Evolutionary conservation across 306 rosid species (phyloP).

Genomic region (Gastrolobium bilobum): DNA sequence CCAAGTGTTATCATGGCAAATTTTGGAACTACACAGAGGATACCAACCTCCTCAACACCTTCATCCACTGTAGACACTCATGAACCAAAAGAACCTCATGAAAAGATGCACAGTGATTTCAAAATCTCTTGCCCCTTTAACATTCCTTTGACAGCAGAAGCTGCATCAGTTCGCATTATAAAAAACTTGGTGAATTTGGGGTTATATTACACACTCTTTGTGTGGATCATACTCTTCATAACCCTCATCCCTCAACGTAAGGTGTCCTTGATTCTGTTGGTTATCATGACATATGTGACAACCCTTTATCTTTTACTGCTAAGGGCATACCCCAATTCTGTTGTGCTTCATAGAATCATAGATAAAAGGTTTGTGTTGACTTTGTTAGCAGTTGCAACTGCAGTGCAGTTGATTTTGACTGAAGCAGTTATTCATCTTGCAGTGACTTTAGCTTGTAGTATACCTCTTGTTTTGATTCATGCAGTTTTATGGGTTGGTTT

Average conservation of each 20-base stretch:
- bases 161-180: slow-evolving; percentile 54
- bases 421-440: slow-evolving; percentile 62
- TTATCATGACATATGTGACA: slow-evolving; percentile 62
- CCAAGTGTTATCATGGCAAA: slow-evolving; percentile 56
- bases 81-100: slow-evolving; percentile 52
- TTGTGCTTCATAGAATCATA: slow-evolving; percentile 54
- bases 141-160: slow-evolving; percentile 65
- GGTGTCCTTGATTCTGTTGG: slow-evolving; percentile 60
- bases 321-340: slow-evolving; percentile 58
- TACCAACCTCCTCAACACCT: slow-evolving; percentile 48
- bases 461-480: slow-evolving; percentile 67
- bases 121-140: slow-evolving; percentile 53
- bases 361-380: slow-evolving; percentile 56
- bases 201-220: slow-evolving; percentile 60
- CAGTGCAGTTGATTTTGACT: slow-evolving; percentile 59
- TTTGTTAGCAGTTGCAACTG: slow-evolving; percentile 58
- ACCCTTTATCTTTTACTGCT: slow-evolving; percentile 50
- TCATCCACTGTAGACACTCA: slow-evolving; percentile 25
- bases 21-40: slow-evolving; percentile 62
- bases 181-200: slow-evolving; percentile 56
- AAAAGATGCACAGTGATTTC: slow-evolving; percentile 43
- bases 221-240: slow-evolving; percentile 77
- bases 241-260: slow-evolving; percentile 63
- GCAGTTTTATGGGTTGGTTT: slow-evolving; percentile 60
- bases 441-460: slow-evolving; percentile 51